Evolutionary conservation across 108 stramenopile genomes (phyloP).

Genomic region (Cylindrotheca fusiformis): DNA sequence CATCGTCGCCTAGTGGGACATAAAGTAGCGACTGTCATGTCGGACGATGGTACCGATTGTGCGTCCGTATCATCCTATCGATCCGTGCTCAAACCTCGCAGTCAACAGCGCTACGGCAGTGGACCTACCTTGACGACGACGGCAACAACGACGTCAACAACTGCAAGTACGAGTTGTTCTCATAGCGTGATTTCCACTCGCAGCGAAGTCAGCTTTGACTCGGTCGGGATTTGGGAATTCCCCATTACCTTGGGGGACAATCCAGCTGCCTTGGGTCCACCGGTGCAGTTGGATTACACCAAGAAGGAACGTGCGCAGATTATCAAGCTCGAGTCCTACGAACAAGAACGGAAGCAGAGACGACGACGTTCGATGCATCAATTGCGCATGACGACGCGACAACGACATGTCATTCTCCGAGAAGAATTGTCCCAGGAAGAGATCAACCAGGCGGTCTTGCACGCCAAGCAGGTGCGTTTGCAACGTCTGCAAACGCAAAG

Average conservation of each 20-base stretch:
- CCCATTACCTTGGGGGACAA: constrained; percentile 32
- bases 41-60: no score
- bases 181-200: no score
- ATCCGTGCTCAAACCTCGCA: no score
- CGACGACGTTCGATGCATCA: neutral
- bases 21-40: no score
- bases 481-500: neutral
- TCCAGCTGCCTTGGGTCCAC: constrained; percentile 8
- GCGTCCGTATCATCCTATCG: no score
- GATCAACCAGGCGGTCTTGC: neutral
- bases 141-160: no score
- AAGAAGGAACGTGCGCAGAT: neutral
- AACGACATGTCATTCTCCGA: neutral
- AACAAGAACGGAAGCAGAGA: neutral
- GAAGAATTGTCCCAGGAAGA: neutral
- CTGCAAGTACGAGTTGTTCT: no score
- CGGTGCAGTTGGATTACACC: neutral
- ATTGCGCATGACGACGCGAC: neutral
- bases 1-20: no score
- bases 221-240: constrained; percentile 33
- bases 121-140: no score
- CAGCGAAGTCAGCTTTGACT: constrained; percentile 21
- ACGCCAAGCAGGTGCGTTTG: neutral
- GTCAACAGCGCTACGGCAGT: no score
- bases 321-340: neutral